Conservation (phyloP, 1,284 basidiomycete species). For the Ustilago tritici region DNA sequence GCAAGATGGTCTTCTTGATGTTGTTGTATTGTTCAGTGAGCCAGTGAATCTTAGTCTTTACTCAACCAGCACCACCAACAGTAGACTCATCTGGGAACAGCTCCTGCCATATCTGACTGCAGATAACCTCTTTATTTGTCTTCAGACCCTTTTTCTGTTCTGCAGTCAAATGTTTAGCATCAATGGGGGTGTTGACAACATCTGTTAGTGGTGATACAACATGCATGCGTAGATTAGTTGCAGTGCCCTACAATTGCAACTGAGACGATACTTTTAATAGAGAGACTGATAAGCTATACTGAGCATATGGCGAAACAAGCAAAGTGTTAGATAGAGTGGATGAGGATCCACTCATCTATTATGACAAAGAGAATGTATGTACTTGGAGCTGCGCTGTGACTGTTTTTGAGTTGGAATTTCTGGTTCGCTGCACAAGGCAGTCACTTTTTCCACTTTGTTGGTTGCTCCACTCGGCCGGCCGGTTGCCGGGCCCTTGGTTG, state of each 20-base stretch:
- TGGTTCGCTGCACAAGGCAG: background rate
- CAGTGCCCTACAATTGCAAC: too few species aligned
- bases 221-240: too few species aligned
- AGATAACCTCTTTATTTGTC: background rate
- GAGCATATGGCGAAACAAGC: too few species aligned
- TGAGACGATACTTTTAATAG: too few species aligned
- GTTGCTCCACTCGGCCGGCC: constrained; percentile 14
- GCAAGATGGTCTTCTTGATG: background rate
- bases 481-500: background rate
- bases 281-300: too few species aligned
- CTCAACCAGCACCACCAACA: background rate
- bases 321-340: too few species aligned
- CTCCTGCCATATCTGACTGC: background rate
- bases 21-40: background rate
- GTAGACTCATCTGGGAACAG: background rate
- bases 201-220: too few species aligned
- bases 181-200: too few species aligned
- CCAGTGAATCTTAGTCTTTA: background rate
- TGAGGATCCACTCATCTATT: too few species aligned
- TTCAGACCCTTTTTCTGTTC: background rate
- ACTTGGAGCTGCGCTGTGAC: background rate
- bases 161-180: background rate
- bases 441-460: background rate
- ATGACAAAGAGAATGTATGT: too few species aligned
- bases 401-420: constrained; percentile 8